Conservation (phyloP, 805 yeast genomes). For the Starmera pachycereana region DNA sequence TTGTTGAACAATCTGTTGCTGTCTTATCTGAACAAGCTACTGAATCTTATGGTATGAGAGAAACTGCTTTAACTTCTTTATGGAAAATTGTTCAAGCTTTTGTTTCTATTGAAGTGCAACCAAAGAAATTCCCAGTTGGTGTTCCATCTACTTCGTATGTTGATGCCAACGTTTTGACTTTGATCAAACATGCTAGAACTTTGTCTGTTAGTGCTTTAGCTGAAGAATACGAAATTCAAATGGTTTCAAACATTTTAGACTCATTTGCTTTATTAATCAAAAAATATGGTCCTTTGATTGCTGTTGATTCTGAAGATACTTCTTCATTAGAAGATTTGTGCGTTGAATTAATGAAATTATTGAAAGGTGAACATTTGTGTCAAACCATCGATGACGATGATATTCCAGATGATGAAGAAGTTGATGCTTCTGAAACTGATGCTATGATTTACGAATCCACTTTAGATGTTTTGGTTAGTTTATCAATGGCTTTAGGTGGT, state of each 20-base stretch:
- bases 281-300: constrained; percentile 60
- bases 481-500: constrained; percentile 66
- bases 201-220: constrained; percentile 51
- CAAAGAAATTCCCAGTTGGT: constrained; percentile 51
- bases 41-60: constrained; percentile 86
- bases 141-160: constrained; percentile 52
- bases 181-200: constrained; percentile 58
- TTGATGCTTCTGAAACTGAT: constrained; percentile 46
- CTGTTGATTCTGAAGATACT: constrained; percentile 49
- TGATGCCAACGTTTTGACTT: constrained; percentile 42
- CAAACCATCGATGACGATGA: constrained; percentile 68
- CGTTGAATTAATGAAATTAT: constrained; percentile 55
- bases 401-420: constrained; percentile 44
- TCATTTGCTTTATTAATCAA: constrained; percentile 57
- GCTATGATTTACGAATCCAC: constrained; percentile 77
- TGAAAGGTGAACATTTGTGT: constrained; percentile 77
- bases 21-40: constrained; percentile 62
- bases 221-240: constrained; percentile 76
- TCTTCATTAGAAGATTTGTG: constrained; percentile 60
- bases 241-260: constrained; percentile 74
- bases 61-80: constrained; percentile 69
- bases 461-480: constrained; percentile 70
- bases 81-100: constrained; percentile 78
- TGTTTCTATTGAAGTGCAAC: constrained; percentile 38
- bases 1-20: constrained; percentile 58